Percentiles rank a stretch among this genome's conserved stretches.
These are phyloP conservation scores for Abrus pulchellus DNA, from an alignment of 306 rosid genomes.

Conservation along the genomic window DNA sequence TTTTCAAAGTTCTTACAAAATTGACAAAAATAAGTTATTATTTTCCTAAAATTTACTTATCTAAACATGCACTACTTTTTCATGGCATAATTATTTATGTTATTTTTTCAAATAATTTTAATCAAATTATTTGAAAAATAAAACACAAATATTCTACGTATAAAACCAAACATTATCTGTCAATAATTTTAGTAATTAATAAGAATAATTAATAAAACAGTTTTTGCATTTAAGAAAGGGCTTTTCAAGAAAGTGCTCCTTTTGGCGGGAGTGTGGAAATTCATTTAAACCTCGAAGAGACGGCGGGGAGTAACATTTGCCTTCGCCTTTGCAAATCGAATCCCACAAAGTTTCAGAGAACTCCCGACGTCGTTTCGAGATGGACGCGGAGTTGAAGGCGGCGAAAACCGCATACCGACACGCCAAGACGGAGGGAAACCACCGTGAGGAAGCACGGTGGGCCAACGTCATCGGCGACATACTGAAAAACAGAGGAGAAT, in stretches of 20 bases:
- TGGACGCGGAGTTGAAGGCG: slow-evolving; percentile 63
- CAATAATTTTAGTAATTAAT: too few species aligned
- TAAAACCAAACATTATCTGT: too few species aligned
- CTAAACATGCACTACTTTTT: too few species aligned
- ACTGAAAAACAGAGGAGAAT: slow-evolving; percentile 79
- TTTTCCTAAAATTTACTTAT: too few species aligned
- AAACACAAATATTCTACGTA: too few species aligned
- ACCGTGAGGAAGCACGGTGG: slow-evolving; percentile 91
- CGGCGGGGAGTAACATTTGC: background rate
- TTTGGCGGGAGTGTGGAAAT: slow-evolving; percentile 56
- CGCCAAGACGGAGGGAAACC: slow-evolving; percentile 78
- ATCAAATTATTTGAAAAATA: too few species aligned
- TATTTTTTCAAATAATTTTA: too few species aligned
- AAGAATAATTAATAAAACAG: background rate
- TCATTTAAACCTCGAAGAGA: slow-evolving; percentile 13
- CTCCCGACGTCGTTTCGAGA: slow-evolving; percentile 35
- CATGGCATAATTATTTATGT: too few species aligned
- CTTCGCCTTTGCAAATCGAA: slow-evolving; percentile 24
- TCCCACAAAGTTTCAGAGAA: background rate
- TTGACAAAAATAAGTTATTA: too few species aligned
- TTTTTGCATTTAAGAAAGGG: background rate
- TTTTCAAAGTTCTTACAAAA: too few species aligned
- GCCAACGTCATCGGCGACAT: slow-evolving; percentile 84
- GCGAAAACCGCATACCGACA: slow-evolving; percentile 71
- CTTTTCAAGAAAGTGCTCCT: background rate